phyloP scores from a whole-genome alignment of 169 alveolate species.

The Ichthyophthirius multifiliis region DNA sequence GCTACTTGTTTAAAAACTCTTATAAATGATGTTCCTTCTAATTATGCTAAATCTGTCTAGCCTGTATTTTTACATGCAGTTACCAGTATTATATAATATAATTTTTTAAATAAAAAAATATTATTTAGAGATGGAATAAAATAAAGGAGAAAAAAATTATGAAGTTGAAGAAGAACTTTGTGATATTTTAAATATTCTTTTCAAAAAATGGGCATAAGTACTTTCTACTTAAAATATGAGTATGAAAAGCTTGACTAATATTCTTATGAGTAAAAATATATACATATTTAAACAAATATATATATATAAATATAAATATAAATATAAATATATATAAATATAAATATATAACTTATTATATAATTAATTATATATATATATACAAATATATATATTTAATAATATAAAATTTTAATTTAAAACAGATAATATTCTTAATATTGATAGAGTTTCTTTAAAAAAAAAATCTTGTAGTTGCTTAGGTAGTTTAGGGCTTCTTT shows the following conservation, averaged over 20 bases:
- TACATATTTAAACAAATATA: not conserved
- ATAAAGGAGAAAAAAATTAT: not conserved
- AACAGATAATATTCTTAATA: not conserved
- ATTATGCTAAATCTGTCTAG: constrained; percentile 29
- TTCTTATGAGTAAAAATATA: not conserved
- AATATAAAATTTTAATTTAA: not conserved
- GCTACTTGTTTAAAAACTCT: constrained; percentile 78
- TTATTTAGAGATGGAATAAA: not conserved
- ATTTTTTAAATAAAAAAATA: not conserved
- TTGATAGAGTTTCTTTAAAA: constrained; percentile 21
- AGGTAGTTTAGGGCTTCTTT: not conserved
- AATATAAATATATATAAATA: too few species aligned
- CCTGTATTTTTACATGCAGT: not conserved
- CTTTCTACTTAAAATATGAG: not conserved
- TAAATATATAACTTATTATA: too few species aligned
- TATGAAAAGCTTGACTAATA: not conserved
- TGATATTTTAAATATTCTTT: constrained; percentile 67
- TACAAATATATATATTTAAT: too few species aligned
- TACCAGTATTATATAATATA: too few species aligned
- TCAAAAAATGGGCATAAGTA: constrained; percentile 59
- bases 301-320: too few species aligned
- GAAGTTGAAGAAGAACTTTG: constrained; percentile 69
- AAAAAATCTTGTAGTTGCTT: constrained; percentile 61
- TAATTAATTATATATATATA: too few species aligned
- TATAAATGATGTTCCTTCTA: constrained; percentile 63